Conservation (phyloP, 75 land plant species). For the Gnetum montanum region DNA sequence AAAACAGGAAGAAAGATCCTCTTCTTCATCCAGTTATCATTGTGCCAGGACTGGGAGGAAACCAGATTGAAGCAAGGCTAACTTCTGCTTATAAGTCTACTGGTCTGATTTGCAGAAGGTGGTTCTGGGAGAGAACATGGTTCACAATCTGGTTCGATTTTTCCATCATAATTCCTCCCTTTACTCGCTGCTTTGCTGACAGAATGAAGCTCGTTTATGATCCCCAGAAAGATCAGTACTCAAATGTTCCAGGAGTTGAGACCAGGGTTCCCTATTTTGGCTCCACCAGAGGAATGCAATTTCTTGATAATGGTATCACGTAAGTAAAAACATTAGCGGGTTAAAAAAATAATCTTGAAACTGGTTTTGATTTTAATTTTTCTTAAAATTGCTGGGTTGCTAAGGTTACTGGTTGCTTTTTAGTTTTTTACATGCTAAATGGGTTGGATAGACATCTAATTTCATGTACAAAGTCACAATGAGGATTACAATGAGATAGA, state of each 20-base stretch:
- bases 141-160: constrained; percentile 87
- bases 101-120: constrained; percentile 37
- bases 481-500: too few relatives aligned
- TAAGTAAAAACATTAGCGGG: too few relatives aligned
- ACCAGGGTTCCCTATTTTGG: constrained; percentile 80
- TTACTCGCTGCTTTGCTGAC: constrained; percentile 75
- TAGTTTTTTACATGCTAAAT: too few relatives aligned
- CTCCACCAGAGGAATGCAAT: constrained; percentile 54
- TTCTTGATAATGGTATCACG: constrained; percentile 76
- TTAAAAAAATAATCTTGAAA: too few relatives aligned
- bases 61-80: constrained; percentile 81
- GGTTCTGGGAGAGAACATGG: constrained; percentile 24
- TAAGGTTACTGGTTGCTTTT: too few relatives aligned
- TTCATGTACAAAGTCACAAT: too few relatives aligned
- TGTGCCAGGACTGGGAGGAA: constrained; percentile 88
- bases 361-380: too few relatives aligned
- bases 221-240: constrained; percentile 32
- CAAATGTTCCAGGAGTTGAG: constrained; percentile 71
- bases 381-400: too few relatives aligned
- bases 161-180: constrained; percentile 48
- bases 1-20: constrained; percentile 1
- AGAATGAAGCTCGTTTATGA: constrained; percentile 63
- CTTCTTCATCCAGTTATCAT: constrained; percentile 65
- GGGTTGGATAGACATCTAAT: too few relatives aligned
- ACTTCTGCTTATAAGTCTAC: constrained; percentile 51